Base-by-base conservation (phyloP, 148 eudicot genomes). In the Rhododendron simsii region DNA sequence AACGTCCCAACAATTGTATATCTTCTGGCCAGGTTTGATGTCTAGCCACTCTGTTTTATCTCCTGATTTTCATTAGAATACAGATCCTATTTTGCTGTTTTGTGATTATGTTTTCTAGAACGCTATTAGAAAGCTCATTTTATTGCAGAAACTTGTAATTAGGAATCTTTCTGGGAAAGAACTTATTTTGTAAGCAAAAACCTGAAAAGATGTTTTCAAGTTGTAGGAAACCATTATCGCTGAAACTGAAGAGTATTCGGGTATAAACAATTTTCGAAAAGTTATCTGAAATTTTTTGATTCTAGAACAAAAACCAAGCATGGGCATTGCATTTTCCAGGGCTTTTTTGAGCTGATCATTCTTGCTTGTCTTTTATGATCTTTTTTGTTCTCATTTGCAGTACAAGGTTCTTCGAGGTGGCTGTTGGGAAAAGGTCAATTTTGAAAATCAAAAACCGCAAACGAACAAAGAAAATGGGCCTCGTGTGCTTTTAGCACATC, bases 371-470 rank as follows among this genome's bases (percentile, higher is more conserved):
- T 61, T 48, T 16, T 65, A 37, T 83, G 82, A 48, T 65, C 85
- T 80, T 23, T 79, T 14, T 50, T 61, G 18, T 11, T 18, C 18
- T 59, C 12, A 33, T 83, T 55, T 86, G 80, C 86, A 96, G 97
- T 93, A 86, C 75, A 94, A 93, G 90, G 92, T 92, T 85, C 87
- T 89, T 77, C 91, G 69, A 85, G 63, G 88, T 87, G 95, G 98
- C 81, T 86, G 86, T 87, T 91, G 95, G 96, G 91, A 86, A 82
- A 91, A 87, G 82, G 65, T 87, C 18, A 88, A 89, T 45, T 87
- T 91, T 79, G 81, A 41, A 50, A 89, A 86, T 63, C 92, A 85
- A 14, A 91, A 81, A 87, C 71, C 86, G 20, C 88, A 80, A 39
- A 61, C 87, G 73, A 88, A 84, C 45, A 86, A 86, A 82, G 84